Evolutionary conservation across 2,329 filamentous ascomycete genomes (phyloP), one percentile per base, ranked within the genome.

Genomic region (Talaromyces sp.): DNA sequence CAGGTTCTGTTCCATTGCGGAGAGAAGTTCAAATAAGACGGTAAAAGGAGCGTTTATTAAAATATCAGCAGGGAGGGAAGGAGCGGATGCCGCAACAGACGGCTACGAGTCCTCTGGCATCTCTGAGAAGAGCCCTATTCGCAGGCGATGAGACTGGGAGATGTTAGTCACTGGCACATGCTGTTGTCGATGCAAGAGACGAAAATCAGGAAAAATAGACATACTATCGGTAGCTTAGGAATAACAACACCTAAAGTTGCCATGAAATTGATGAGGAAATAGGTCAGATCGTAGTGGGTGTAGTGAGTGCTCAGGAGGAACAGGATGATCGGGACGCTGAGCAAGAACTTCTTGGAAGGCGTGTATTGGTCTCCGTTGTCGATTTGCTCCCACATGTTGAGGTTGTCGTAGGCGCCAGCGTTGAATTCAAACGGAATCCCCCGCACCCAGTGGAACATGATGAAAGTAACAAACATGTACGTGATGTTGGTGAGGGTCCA

Each of bases 311-410:
- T 98, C 70, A 98, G 82, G 59, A 99, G 84, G 76, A 99, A 99
- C 65, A 99, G 84, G 65, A 93, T 84, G 69, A 99, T 96, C 43
- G 95, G 95, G 35, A 98, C 93, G 70, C 89, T 91, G 69, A 98
- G 87, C 62, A 99, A 82, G 72, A 99, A 99, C 78, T 99, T 99
- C 83, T 99, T 99, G 66, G 95, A 91, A 4, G 95, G 95, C 0
- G 95, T 99, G 80, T 98, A 99, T 77, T 99, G 95, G 69, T 95
- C 95, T 53, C 95, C 95, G 71, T 98, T 96, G 81, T 99, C 95
- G 75, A 99, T 99, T 80, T 99, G 95, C 81, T 99, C 95, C 95
- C 95, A 99, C 95, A 99, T 98, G 81, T 98, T 99, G 72, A 99
- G 84, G 77, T 99, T 98, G 82, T 99, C 95, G 77, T 98, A 99